These are phyloP conservation scores for Nicotiana tabacum DNA, from an alignment of 257 asterid species.

Conservation along the genomic window DNA sequence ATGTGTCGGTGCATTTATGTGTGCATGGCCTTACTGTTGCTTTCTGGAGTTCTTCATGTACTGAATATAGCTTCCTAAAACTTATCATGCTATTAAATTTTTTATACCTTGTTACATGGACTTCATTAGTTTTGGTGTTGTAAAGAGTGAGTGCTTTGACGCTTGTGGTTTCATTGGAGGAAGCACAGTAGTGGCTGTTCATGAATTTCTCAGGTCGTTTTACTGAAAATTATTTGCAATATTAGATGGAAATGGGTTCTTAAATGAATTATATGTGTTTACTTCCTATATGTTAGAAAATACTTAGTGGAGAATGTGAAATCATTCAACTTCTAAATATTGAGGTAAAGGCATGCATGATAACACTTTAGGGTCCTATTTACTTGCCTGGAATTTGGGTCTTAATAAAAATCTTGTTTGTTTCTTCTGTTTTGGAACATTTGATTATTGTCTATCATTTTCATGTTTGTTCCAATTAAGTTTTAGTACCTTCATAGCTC, in stretches of 20 bases:
- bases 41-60: neutral
- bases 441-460: neutral
- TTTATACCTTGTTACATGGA: neutral
- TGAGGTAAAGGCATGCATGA: neutral
- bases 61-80: neutral
- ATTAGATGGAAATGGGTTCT: neutral
- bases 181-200: neutral
- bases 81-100: neutral
- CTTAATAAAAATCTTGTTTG: neutral
- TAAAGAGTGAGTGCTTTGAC: neutral
- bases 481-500: slow-evolving; percentile 1
- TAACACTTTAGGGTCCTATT: neutral
- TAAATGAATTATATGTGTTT: neutral
- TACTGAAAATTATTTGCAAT: neutral
- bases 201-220: neutral
- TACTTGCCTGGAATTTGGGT: neutral
- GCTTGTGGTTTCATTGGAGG: neutral
- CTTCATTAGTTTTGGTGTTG: neutral
- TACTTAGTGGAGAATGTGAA: neutral
- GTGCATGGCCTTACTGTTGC: neutral
- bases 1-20: neutral
- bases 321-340: neutral
- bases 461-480: neutral
- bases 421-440: neutral
- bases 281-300: neutral